phyloP scores from a whole-genome alignment of 441 rosid genomes.

The Macaranga tanarius region DNA sequence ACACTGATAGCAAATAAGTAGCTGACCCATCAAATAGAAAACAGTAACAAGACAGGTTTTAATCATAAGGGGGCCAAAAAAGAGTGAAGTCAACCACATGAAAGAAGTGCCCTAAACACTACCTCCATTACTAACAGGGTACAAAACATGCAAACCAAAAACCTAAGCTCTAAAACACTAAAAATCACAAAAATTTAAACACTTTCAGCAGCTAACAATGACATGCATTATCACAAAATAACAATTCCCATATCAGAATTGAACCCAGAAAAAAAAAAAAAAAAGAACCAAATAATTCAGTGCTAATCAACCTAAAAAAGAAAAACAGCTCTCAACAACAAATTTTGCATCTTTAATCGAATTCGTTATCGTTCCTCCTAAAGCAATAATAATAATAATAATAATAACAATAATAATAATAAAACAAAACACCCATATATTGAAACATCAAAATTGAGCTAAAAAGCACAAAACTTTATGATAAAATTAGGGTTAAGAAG shows the following conservation, averaged over 20 bases:
- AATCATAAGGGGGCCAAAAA: no score
- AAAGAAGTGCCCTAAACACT: not conserved
- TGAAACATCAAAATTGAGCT: not conserved
- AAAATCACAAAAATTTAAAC: not conserved
- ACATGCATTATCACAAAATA: slow-evolving; percentile 1
- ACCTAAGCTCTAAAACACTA: not conserved
- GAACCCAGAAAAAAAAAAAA: not conserved
- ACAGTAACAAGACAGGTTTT: not conserved
- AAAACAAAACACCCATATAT: not conserved
- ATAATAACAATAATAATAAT: no score
- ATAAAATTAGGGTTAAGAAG: not conserved
- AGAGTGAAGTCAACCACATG: no score
- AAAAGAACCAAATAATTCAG: not conserved
- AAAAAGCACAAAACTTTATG: not conserved
- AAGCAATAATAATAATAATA: not conserved
- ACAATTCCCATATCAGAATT: not conserved
- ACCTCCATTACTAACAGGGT: not conserved
- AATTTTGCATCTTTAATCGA: not conserved
- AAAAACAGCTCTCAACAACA: no score
- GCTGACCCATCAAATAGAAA: not conserved
- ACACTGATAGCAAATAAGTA: not conserved
- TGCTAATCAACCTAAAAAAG: not conserved
- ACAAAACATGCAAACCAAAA: not conserved
- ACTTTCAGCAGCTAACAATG: not conserved
- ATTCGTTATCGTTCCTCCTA: not conserved